phyloP scores from a whole-genome alignment of 2,329 filamentous ascomycete genomes.

The Fusarium stilboides region DNA sequence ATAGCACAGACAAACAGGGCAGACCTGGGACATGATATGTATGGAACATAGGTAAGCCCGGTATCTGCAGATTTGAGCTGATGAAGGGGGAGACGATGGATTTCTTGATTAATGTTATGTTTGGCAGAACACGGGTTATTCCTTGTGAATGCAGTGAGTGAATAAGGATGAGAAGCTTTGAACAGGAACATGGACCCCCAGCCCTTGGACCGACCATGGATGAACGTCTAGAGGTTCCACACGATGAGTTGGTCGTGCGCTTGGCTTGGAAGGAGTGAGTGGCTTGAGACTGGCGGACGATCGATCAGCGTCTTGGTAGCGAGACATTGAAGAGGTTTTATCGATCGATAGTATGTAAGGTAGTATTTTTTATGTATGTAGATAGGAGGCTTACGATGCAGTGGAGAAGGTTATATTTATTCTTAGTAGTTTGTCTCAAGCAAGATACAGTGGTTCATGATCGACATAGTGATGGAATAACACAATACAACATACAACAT shows the following conservation, averaged over 20 bases:
- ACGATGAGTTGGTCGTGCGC: constrained; percentile 3
- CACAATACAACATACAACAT: neutral
- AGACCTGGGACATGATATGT: constrained; percentile 43
- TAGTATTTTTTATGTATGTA: constrained; percentile 18
- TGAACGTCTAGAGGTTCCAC: constrained; percentile 10
- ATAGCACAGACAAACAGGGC: constrained; percentile 23
- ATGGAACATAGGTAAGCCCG: constrained; percentile 30
- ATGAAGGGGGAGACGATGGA: constrained; percentile 23
- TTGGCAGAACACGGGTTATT: neutral
- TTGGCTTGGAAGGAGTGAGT: neutral
- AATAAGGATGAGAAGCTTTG: constrained; percentile 20
- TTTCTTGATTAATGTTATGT: neutral
- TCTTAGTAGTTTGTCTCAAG: constrained; percentile 6
- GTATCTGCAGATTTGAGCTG: constrained; percentile 21
- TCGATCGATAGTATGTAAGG: constrained; percentile 20
- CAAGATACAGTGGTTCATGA: neutral
- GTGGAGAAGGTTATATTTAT: constrained; percentile 23
- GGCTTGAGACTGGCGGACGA: constrained; percentile 15
- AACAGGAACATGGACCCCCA: constrained; percentile 4
- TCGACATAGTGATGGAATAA: neutral
- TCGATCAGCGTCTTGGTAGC: constrained; percentile 19
- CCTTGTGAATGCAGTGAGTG: constrained; percentile 4
- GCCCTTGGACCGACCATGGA: neutral
- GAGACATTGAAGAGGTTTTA: constrained; percentile 5
- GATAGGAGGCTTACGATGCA: constrained; percentile 11